These are phyloP conservation scores for Tieghemostelium lacteum DNA, from an alignment of 78 protist species.

Conservation along the genomic window DNA sequence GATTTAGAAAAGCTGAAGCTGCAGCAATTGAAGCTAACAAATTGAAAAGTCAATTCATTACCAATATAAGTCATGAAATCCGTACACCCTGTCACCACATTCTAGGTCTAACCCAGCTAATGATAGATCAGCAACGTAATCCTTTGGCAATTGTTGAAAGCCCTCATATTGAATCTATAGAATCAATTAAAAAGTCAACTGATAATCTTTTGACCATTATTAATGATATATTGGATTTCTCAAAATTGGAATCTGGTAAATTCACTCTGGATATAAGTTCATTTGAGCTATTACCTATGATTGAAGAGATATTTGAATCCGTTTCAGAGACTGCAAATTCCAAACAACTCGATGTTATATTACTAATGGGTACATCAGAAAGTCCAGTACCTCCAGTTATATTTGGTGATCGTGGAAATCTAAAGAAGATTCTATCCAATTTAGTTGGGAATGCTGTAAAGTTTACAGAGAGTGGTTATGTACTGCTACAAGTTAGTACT, in stretches of 20 bases:
- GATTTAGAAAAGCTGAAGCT: conserved; percentile 65
- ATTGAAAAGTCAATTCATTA: conserved; percentile 76
- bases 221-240: conserved; percentile 76
- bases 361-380: conserved; percentile 29
- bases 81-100: conserved; percentile 89
- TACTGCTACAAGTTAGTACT: conserved; percentile 25
- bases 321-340: neutral
- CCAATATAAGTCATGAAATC: conserved; percentile 84
- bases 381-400: conserved; percentile 68
- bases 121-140: conserved; percentile 11
- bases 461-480: conserved; percentile 74
- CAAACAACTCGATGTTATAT: conserved; percentile 54
- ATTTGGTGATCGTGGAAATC: conserved; percentile 41
- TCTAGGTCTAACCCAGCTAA: conserved; percentile 78
- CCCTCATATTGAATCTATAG: conserved; percentile 59
- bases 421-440: conserved; percentile 57
- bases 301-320: conserved; percentile 49
- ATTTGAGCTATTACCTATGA: conserved; percentile 54
- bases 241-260: conserved; percentile 56
- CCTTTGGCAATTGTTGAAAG: neutral
- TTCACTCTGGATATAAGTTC: conserved; percentile 48
- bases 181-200: conserved; percentile 64
- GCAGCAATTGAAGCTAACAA: conserved; percentile 54
- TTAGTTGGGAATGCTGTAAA: conserved; percentile 77
- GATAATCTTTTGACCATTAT: conserved; percentile 32